Percentiles rank a stretch among this genome's conserved stretches.
phyloP scores from a whole-genome alignment of 345 rosid species.

The Rhizophora apiculata region DNA sequence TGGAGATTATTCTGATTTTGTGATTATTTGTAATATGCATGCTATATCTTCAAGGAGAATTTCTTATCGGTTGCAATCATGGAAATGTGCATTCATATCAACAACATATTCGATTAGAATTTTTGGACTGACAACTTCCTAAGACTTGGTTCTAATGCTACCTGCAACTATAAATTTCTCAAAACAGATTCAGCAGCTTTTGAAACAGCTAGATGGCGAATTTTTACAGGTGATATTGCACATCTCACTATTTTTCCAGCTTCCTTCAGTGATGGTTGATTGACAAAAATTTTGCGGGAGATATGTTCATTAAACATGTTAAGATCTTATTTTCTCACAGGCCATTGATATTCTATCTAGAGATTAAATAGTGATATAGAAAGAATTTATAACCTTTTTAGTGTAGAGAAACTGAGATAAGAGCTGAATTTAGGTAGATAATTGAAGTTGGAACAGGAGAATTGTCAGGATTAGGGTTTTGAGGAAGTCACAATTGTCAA shows the following conservation, averaged over 20 bases:
- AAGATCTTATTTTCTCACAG: too few species aligned
- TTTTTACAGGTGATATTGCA: conserved; percentile 60
- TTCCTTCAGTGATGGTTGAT: not conserved
- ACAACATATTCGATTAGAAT: not conserved
- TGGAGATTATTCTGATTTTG: not conserved
- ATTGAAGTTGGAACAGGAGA: too few species aligned
- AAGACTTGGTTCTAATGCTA: not conserved
- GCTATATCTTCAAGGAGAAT: not conserved
- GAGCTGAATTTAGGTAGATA: too few species aligned
- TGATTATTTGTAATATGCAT: not conserved
- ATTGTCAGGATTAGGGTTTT: too few species aligned
- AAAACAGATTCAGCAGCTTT: conserved; percentile 56
- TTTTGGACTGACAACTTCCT: not conserved
- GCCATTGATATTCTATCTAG: too few species aligned
- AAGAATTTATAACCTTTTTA: too few species aligned
- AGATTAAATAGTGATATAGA: too few species aligned
- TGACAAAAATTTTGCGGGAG: too few species aligned
- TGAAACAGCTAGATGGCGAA: conserved; percentile 77
- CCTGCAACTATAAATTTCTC: not conserved
- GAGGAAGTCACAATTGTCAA: too few species aligned
- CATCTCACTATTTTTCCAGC: not conserved
- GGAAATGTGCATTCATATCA: not conserved
- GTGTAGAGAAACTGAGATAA: too few species aligned
- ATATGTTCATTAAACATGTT: too few species aligned
- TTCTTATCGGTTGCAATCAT: not conserved